Base-by-base conservation (phyloP, 2,329 filamentous ascomycete genomes). In the Aureobasidium melanogenum region DNA sequence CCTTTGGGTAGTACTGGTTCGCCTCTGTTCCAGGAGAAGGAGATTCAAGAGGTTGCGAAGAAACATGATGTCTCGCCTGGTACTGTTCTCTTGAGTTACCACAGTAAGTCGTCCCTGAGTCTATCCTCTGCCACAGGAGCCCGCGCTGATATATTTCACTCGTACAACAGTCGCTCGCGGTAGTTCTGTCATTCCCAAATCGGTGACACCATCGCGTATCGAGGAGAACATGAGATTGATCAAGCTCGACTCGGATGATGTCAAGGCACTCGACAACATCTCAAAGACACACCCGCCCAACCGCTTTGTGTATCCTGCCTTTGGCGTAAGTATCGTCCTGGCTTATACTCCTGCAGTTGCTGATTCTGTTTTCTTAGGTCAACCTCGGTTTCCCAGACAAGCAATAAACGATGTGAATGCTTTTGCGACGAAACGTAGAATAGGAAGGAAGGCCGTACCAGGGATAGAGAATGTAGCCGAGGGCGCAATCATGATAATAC, bases 101-200 rank as follows among this genome's bases (percentile, higher is more conserved):
- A 91, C 69, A 77, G 87, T 88, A 75, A 70, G 83, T 76, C 12
- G 9, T 3, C 10, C 15, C 6, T 28, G 2, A 9, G 15, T 22
- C 15, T n/a, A 32, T 10, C 46, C 2, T 7, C 26, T 24, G 3
- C 41, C 24, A 26, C 10, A 22, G 17, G 22, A 44, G 22, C 12
- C 6, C 2, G 3, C 14, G 41, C 41, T 44, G 22, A 47, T 30
- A 4, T 30, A 9, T n/a, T 30, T 15, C 4, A 14, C 19, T 43
- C 19, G 10, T 22, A 9, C 19, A 19, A 64, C 56, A 88, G 87
- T 89, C 50, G 81, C 84, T 58, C 82, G 86, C 63, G 86, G 86
- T 66, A 82, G 79, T 70, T 88, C 86, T 7, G 88, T 91, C 19
- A 79, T 91, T 30, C 82, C 88, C 68, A 91, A 91, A 75, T 89